phyloP scores from a whole-genome alignment of 2,329 filamentous ascomycete species.

The Westerdykella aurantiaca region DNA sequence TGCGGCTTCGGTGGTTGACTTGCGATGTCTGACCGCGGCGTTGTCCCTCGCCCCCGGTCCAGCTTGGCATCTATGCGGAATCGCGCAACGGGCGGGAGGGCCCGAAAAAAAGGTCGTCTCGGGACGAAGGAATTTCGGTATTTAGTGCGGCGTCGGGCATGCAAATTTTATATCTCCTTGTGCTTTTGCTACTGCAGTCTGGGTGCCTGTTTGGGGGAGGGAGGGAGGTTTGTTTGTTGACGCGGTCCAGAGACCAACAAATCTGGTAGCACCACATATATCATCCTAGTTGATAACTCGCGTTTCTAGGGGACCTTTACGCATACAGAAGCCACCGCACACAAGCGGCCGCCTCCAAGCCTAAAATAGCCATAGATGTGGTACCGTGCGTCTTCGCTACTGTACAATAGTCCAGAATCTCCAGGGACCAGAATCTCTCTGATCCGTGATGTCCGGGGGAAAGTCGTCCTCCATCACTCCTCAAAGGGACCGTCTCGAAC shows the following conservation, averaged over 20 bases:
- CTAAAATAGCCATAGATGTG: background rate
- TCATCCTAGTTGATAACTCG: background rate
- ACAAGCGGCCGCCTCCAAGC: constrained; percentile 1
- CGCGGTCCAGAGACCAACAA: background rate
- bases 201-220: too few relatives aligned
- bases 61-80: too few relatives aligned
- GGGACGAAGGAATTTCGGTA: too few relatives aligned
- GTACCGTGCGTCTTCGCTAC: constrained; percentile 1
- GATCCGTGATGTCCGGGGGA: background rate
- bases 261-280: background rate
- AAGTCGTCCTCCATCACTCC: constrained; percentile 6
- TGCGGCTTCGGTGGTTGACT: background rate
- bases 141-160: too few relatives aligned
- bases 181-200: too few relatives aligned
- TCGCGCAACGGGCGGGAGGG: too few relatives aligned
- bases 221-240: too few relatives aligned
- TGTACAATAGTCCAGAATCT: constrained; percentile 1
- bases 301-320: background rate
- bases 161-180: too few relatives aligned
- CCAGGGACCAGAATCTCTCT: background rate
- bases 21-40: too few relatives aligned
- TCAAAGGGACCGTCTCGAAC: background rate
- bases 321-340: background rate
- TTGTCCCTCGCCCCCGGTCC: too few relatives aligned
- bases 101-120: too few relatives aligned